A percentile compares a stretch with the other conserved stretches of the same genome.
Conservation (phyloP, 768 basidiomycete genomes). For the Pulveroboletus sp. region DNA sequence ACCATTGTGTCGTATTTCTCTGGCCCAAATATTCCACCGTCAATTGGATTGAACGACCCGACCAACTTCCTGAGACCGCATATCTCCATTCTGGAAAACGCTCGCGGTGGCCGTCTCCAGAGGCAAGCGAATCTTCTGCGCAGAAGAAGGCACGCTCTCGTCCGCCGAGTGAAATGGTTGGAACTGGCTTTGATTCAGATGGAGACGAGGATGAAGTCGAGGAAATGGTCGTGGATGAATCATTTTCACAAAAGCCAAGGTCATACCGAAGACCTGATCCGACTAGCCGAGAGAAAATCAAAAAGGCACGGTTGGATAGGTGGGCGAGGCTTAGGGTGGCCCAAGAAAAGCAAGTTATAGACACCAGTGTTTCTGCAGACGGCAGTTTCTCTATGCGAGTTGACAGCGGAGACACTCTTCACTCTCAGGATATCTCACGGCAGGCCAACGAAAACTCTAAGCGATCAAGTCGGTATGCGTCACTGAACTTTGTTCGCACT, state of each 20-base stretch:
- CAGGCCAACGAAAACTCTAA: slow-evolving; percentile 33
- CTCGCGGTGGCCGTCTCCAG: slow-evolving; percentile 24
- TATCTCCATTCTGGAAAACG: slow-evolving; percentile 25
- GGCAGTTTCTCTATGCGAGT: slow-evolving; percentile 32
- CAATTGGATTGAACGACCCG: slow-evolving; percentile 13
- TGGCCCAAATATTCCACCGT: slow-evolving; percentile 33
- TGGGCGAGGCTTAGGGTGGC: slow-evolving; percentile 23
- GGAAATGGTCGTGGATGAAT: slow-evolving; percentile 44
- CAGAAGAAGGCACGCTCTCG: slow-evolving; percentile 28
- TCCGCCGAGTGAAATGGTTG: slow-evolving; percentile 15
- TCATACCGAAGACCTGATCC: slow-evolving; percentile 17
- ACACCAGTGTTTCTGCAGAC: slow-evolving; percentile 23
- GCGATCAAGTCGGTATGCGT: slow-evolving; percentile 43
- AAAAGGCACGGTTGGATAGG: slow-evolving; percentile 23
- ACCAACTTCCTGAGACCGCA: slow-evolving; percentile 4
- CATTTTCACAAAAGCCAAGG: slow-evolving; percentile 15
- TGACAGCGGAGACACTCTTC: slow-evolving; percentile 16
- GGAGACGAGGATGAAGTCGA: slow-evolving; percentile 47
- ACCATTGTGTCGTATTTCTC: slow-evolving; percentile 55
- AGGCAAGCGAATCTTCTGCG: slow-evolving; percentile 5
- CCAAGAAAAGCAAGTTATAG: slow-evolving; percentile 30
- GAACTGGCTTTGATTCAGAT: slow-evolving; percentile 30
- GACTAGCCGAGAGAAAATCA: slow-evolving; percentile 31
- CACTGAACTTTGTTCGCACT: not conserved
- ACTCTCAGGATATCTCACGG: slow-evolving; percentile 15